Evolutionary conservation across 2,329 filamentous ascomycete genomes (phyloP).

Genomic region (Ramularia collo-cygni): DNA sequence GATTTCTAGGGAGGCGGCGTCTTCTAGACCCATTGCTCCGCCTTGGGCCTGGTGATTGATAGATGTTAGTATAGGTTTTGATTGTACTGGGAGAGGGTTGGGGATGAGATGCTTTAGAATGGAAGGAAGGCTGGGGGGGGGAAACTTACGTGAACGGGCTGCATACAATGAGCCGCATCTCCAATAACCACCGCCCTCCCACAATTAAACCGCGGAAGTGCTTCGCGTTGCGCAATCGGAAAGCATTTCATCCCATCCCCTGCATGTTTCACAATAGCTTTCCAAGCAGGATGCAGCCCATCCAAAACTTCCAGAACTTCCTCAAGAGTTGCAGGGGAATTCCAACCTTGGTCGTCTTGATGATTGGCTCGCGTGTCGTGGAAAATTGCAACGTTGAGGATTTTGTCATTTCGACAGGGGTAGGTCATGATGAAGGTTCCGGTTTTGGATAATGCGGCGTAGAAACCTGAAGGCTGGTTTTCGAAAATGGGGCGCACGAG

Average conservation of each 20-base stretch:
- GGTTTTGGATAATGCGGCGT: background rate
- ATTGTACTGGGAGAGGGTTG: background rate
- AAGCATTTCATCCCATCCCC: conserved; percentile 10
- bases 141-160: conserved; percentile 2
- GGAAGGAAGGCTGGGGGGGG: too few relatives aligned
- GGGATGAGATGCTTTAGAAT: background rate
- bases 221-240: conserved; percentile 6
- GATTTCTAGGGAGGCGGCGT: conserved; percentile 6
- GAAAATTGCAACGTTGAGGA: conserved; percentile 15
- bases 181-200: conserved; percentile 5
- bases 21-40: conserved; percentile 6
- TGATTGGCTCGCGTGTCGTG: conserved; percentile 10
- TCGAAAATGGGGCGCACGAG: conserved; percentile 8
- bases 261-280: conserved; percentile 6
- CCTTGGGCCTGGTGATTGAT: conserved; percentile 5
- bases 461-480: conserved; percentile 8
- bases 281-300: conserved; percentile 10
- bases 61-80: background rate
- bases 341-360: conserved; percentile 13
- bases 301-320: conserved; percentile 8
- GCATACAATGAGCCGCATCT: conserved; percentile 9
- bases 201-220: conserved; percentile 7
- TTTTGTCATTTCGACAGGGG: conserved; percentile 10
- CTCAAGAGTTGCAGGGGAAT: conserved; percentile 8
- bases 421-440: conserved; percentile 10